Conservation (phyloP, 768 basidiomycete species). For the Leucocoprinus sp. region DNA sequence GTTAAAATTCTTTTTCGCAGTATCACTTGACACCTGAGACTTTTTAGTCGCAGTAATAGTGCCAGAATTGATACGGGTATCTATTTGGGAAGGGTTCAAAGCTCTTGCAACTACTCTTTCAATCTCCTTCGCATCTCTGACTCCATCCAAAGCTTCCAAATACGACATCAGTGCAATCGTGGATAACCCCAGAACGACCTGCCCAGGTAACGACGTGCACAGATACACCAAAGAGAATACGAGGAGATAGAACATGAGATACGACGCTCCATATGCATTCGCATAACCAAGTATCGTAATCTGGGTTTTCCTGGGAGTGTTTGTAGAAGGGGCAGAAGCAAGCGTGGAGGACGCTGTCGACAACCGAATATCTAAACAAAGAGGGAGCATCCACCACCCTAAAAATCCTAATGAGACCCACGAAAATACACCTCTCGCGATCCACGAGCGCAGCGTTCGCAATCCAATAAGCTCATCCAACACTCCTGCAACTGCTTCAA, state of each 20-base stretch:
- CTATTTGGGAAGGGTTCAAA: conserved; percentile 31
- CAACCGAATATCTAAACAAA: conserved; percentile 61
- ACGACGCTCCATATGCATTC: conserved; percentile 85
- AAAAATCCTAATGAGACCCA: conserved; percentile 46
- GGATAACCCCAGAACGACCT: conserved; percentile 62
- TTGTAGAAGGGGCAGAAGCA: conserved; percentile 12
- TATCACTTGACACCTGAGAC: background rate
- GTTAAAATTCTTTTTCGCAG: background rate
- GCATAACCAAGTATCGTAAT: conserved; percentile 68
- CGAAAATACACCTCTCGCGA: conserved; percentile 50
- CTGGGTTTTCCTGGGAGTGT: conserved; percentile 27
- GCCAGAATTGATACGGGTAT: background rate
- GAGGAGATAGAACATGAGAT: conserved; percentile 73
- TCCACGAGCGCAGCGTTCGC: conserved; percentile 45
- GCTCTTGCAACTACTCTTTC: conserved; percentile 42
- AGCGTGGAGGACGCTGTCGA: background rate
- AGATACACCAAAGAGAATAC: conserved; percentile 54
- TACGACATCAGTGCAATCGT: conserved; percentile 63
- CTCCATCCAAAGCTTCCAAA: conserved; percentile 75
- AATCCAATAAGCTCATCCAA: conserved; percentile 19
- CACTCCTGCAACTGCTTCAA: background rate
- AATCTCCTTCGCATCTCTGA: conserved; percentile 58
- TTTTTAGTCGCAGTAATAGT: background rate
- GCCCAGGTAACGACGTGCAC: conserved; percentile 73
- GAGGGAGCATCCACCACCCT: conserved; percentile 63